Evolutionary conservation across 805 yeast genomes (phyloP).

Genomic region (Alloascoidea africana): DNA sequence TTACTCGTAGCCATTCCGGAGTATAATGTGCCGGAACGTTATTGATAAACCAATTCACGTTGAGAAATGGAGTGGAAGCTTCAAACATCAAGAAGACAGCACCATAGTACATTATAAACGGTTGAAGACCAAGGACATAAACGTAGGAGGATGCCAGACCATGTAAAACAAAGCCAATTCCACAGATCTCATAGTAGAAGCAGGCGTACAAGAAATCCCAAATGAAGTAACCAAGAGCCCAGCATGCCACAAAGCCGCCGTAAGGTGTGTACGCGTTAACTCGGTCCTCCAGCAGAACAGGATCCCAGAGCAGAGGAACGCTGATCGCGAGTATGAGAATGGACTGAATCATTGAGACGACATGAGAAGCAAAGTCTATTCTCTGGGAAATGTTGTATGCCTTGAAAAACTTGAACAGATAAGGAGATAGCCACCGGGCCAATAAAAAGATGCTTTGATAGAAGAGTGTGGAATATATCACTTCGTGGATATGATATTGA

Average conservation of each 20-base stretch:
- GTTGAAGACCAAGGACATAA: conserved; percentile 45
- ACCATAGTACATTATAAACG: conserved; percentile 68
- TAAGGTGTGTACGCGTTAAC: conserved; percentile 62
- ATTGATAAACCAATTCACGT: conserved; percentile 80
- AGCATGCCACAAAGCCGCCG: conserved; percentile 55
- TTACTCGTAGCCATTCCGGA: conserved; percentile 31
- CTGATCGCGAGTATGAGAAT: conserved; percentile 43
- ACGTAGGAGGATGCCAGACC: conserved; percentile 72
- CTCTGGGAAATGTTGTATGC: conserved; percentile 35
- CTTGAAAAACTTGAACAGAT: conserved; percentile 26
- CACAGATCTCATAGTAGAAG: conserved; percentile 50
- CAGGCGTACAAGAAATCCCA: conserved; percentile 79
- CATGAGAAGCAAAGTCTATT: conserved; percentile 77
- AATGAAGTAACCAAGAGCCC: conserved; percentile 73
- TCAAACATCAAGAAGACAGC: conserved; percentile 80
- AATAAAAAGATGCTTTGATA: conserved; percentile 40
- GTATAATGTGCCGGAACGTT: conserved; percentile 57
- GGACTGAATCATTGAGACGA: conserved; percentile 79
- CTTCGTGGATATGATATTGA: conserved; percentile 44
- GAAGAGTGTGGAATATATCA: conserved; percentile 39
- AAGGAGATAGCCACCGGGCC: conserved; percentile 37
- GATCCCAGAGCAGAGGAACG: conserved; percentile 51
- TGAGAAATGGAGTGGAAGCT: conserved; percentile 87
- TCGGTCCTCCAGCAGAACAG: conserved; percentile 30
- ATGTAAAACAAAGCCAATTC: conserved; percentile 69